Percentiles rank a stretch among this genome's conserved stretches.
phyloP scores from a whole-genome alignment of 768 basidiomycete genomes.

The Rhodotorula graminis region DNA sequence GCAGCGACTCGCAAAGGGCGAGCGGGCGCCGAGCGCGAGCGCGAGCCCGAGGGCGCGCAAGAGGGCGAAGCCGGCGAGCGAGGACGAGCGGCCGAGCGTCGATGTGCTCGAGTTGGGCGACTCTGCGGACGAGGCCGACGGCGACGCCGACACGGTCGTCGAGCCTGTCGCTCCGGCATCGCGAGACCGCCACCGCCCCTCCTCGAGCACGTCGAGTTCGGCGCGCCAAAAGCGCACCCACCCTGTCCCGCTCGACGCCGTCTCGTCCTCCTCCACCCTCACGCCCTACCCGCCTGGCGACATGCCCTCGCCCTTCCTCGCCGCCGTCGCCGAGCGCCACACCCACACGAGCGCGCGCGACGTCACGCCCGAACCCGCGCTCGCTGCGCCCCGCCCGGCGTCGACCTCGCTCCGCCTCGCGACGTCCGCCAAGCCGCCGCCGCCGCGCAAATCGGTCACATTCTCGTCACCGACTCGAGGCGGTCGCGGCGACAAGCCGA shows the following conservation, averaged over 20 bases:
- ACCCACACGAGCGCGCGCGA: not conserved
- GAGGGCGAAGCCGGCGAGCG: not conserved
- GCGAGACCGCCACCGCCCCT: not conserved
- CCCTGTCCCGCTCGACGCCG: not conserved
- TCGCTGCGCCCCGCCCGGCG: not conserved
- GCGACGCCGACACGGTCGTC: not conserved
- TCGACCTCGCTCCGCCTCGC: not conserved
- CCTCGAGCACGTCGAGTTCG: not conserved
- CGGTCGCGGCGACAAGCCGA: too few species aligned
- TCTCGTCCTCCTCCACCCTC: not conserved
- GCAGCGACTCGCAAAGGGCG: not conserved
- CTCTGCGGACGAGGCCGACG: not conserved
- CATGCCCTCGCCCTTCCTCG: conserved; percentile 7
- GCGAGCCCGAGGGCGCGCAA: not conserved
- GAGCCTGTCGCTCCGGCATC: not conserved
- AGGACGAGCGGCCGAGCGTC: not conserved
- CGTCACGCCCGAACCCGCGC: not conserved
- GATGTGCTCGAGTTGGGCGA: not conserved
- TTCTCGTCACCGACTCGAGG: conserved; percentile 4
- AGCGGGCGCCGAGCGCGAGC: not conserved
- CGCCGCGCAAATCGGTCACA: conserved; percentile 17
- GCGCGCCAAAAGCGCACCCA: too few species aligned
- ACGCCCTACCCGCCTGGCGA: not conserved
- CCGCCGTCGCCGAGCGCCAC: not conserved
- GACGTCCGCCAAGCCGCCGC: too few species aligned